Base-by-base conservation (phyloP, 495 filamentous ascomycete genomes). In the Bryoglossum gracile region DNA sequence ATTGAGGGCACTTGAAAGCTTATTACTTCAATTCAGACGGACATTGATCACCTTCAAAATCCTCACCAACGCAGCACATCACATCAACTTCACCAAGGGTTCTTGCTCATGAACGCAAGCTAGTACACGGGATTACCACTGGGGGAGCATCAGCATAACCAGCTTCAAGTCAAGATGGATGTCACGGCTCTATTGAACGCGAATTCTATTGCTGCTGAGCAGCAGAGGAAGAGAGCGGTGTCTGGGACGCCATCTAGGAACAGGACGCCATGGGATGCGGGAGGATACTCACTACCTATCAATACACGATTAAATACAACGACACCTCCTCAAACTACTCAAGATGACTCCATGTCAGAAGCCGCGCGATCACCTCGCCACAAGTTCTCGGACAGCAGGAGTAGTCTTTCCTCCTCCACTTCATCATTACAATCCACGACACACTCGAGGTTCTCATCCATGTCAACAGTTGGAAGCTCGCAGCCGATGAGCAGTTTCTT, bases 241-340 rank as follows among this genome's bases (percentile, higher is more conserved):
- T 55, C 34, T 19, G 48, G 44, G 24, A 55, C 60, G 22, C 61
- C 65, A 13, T 60, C 51, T 38, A 51, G 65, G 45, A 68, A 56
- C 48, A 63, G 68, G 19, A 73, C 62, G 6, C 70, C 70, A 33
- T 75, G 70, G 72, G 65, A 72, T 44, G 69, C 65, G 13, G 65
- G 65, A 35, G 68, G 53, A 34, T 60, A 54, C 38, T 47, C 50
- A 21, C 23, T 56, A 44, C 53, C 53, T 6, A 43, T 60, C 14
- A 52, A 56, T 25, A 48, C 48, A 32, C 19, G 48, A 11, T 47
- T 41, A 16, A 44, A 32, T 34, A 43, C 14, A 28, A 17, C 17
- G 30, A 19, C 36, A 10, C 25, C 26, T 19, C 4, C 45, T 10
- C 30, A 45, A 8, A 35, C 43, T 16, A 44, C 53, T 42, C 43